Percentiles rank a stretch among this genome's conserved stretches.
Evolutionary conservation across 2,329 filamentous ascomycete genomes (phyloP).

Genomic region (Trichophyton verrucosum): DNA sequence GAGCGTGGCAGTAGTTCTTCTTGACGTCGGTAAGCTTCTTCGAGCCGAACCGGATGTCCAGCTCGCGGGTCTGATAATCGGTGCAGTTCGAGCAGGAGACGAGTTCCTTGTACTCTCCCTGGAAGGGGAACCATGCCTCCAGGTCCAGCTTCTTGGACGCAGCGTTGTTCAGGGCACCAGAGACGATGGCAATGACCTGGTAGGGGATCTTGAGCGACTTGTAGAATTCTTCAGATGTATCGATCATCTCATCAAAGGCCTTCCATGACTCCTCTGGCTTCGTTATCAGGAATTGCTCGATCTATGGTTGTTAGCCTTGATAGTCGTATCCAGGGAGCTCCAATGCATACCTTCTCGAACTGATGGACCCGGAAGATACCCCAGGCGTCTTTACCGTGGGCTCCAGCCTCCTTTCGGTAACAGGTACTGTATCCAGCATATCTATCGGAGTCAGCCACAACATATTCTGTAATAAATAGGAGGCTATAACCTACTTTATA

Average conservation of each 20-base stretch:
- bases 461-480: background rate
- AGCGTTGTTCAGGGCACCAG: constrained; percentile 85
- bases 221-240: constrained; percentile 87
- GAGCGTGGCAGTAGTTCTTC: constrained; percentile 89
- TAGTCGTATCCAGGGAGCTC: background rate
- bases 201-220: constrained; percentile 80
- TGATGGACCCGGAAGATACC: constrained; percentile 97
- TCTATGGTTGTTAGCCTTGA: constrained; percentile 26
- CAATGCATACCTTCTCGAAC: constrained; percentile 64
- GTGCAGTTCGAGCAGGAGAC: constrained; percentile 97
- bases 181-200: constrained; percentile 85
- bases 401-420: constrained; percentile 89
- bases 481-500: constrained; percentile 50
- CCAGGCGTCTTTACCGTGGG: constrained; percentile 88
- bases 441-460: constrained; percentile 18
- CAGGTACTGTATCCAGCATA: constrained; percentile 88
- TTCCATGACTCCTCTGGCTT: constrained; percentile 89
- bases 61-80: constrained; percentile 86
- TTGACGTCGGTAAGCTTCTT: constrained; percentile 74
- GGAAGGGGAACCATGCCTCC: constrained; percentile 92
- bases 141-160: constrained; percentile 89
- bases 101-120: constrained; percentile 96
- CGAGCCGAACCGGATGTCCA: constrained; percentile 82
- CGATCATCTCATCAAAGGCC: constrained; percentile 86
- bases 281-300: constrained; percentile 67